phyloP scores from a whole-genome alignment of 768 basidiomycete genomes.

The Podaxis carcinomalis region DNA sequence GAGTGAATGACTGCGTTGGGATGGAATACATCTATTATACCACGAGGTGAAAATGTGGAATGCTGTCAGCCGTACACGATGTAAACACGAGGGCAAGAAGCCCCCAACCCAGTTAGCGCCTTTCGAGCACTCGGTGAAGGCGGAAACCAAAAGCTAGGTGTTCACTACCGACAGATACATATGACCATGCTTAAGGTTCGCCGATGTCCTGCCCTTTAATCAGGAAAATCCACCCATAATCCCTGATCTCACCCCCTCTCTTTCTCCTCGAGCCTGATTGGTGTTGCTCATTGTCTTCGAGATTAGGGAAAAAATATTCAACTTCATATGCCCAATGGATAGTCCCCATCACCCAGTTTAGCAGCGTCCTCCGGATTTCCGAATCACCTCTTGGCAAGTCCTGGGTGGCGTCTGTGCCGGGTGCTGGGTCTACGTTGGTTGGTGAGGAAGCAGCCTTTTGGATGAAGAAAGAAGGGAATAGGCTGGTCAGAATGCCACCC shows the following conservation, averaged over 20 bases:
- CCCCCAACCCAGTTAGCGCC: neutral
- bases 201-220: neutral
- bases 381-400: neutral
- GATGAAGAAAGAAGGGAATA: neutral
- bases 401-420: neutral
- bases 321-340: conserved; percentile 10
- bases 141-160: too few species aligned
- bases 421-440: neutral
- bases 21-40: neutral
- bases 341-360: conserved; percentile 3
- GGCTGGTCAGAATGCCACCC: neutral
- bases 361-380: neutral
- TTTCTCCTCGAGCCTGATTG: neutral
- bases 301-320: conserved; percentile 4
- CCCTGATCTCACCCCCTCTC: conserved; percentile 3
- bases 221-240: conserved; percentile 10
- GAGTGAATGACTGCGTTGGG: neutral
- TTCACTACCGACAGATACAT: neutral
- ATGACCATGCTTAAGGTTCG: neutral
- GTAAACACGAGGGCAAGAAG: neutral
- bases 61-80: neutral
- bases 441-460: neutral
- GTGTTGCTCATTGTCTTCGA: neutral
- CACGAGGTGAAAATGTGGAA: neutral
- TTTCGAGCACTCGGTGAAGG: neutral